Base-by-base conservation (phyloP, 805 yeast genomes). In the Tanozyma kutaoensis region DNA sequence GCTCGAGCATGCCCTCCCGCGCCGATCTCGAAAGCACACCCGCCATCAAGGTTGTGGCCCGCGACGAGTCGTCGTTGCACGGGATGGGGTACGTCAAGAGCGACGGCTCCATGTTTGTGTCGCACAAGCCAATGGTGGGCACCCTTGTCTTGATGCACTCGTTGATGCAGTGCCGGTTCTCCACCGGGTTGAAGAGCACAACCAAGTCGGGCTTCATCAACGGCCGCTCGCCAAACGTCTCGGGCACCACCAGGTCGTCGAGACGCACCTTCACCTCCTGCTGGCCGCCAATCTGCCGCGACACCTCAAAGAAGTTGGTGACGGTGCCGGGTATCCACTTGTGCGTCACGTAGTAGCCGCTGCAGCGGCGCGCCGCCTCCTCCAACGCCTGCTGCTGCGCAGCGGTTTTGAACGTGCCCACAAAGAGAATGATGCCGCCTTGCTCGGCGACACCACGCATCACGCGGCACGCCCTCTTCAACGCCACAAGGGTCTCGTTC, bases 251-350 rank as follows among this genome's bases (percentile, higher is more conserved):
- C 59, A 60, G 12, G 62, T 58, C 4, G 29, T 31, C 15, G 62
- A 50, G 23, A 79, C 58, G 28, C 71, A 78, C 66, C 50, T 84
- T 84, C 26, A 86, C 72, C 56, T 82, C 93, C 19, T 38, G 42
- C 14, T 45, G 44, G n/a, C 52, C 55, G 16, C 34, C 42, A 22
- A 55, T 48, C 32, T 67, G 69, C 42, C 79, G 69, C 23, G 71
- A 73, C 14, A 78, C 73, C 45, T 72, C 79, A 17, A 74, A 61
- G 29, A 82, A 72, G 55, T 91, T 91, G 24, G 97, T 84, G 38
- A 91, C 64, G 14, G 93, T 79, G 38, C 98, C 98, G 2, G 96
- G 95, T 33, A 81, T 70, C 98, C 98, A 91, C 46, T 85, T 72
- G 25, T 72, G 66, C 14, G 78, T 63, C 13, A 91, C 86, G 45